These are phyloP conservation scores for Aspergillus awamori DNA, from an alignment of 2,329 filamentous ascomycete species.

Conservation along the genomic window DNA sequence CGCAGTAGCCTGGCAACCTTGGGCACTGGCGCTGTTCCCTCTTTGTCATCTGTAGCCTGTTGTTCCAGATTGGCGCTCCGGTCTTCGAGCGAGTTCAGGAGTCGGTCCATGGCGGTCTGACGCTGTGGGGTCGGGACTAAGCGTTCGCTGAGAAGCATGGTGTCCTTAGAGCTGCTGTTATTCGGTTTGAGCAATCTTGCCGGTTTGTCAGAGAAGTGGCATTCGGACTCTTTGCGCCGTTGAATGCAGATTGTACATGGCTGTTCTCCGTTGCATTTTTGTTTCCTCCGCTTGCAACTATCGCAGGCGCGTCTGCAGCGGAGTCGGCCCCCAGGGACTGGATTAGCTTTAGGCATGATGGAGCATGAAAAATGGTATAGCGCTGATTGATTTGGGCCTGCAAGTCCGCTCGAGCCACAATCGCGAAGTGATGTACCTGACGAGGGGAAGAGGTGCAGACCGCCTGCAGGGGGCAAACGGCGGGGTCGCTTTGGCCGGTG, in stretches of 20 bases:
- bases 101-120: slow-evolving; percentile 38
- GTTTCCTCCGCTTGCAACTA: slow-evolving; percentile 52
- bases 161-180: slow-evolving; percentile 27
- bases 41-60: slow-evolving; percentile 34
- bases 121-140: slow-evolving; percentile 33
- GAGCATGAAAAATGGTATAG: neutral
- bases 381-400: neutral
- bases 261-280: slow-evolving; percentile 56
- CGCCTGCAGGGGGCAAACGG: neutral
- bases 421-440: neutral
- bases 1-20: slow-evolving; percentile 51
- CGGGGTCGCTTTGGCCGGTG: neutral
- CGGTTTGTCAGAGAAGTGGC: slow-evolving; percentile 44
- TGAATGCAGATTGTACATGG: slow-evolving; percentile 56
- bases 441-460: neutral
- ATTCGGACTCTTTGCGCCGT: slow-evolving; percentile 46
- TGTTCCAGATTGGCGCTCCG: slow-evolving; percentile 34
- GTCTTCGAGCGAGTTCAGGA: slow-evolving; percentile 39
- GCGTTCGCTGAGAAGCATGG: slow-evolving; percentile 39
- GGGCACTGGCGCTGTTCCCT: slow-evolving; percentile 38
- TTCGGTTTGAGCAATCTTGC: slow-evolving; percentile 37
- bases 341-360: slow-evolving; percentile 36
- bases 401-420: neutral
- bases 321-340: slow-evolving; percentile 34
- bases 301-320: slow-evolving; percentile 47